Evolutionary conservation across 805 yeast genomes (phyloP).

Genomic region (Ogataea degrootiae): DNA sequence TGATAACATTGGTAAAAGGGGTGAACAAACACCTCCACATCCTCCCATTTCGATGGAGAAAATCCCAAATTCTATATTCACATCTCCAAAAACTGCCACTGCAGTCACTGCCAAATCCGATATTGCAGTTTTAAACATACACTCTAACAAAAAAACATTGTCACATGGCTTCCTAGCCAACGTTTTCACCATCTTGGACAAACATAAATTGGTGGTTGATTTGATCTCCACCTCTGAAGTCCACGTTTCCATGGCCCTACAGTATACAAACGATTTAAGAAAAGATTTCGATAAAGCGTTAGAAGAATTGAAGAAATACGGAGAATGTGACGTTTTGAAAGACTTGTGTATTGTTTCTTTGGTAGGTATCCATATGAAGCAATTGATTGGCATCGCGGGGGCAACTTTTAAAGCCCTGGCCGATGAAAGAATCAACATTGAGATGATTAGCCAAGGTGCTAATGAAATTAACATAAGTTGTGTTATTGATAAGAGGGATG

Average conservation of each 20-base stretch:
- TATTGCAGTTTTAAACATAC: slow-evolving; percentile 87
- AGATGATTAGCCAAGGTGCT: slow-evolving; percentile 98
- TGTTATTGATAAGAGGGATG: slow-evolving; percentile 80
- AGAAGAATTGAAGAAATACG: slow-evolving; percentile 72
- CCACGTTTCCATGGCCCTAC: slow-evolving; percentile 97
- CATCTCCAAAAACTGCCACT: slow-evolving; percentile 69
- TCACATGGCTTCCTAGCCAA: slow-evolving; percentile 94
- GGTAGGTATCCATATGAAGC: slow-evolving; percentile 97
- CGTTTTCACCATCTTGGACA: slow-evolving; percentile 82
- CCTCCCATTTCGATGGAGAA: slow-evolving; percentile 76
- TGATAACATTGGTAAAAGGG: slow-evolving; percentile 77
- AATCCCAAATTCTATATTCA: slow-evolving; percentile 34
- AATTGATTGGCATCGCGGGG: slow-evolving; percentile 94
- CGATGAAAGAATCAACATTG: slow-evolving; percentile 86
- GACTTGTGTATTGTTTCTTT: slow-evolving; percentile 88
- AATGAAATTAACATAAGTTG: slow-evolving; percentile 96
- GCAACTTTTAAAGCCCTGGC: slow-evolving; percentile 94
- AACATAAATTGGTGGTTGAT: slow-evolving; percentile 83
- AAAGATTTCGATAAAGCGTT: slow-evolving; percentile 65
- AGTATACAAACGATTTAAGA: slow-evolving; percentile 59
- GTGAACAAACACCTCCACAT: slow-evolving; percentile 90
- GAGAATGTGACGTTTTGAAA: slow-evolving; percentile 83
- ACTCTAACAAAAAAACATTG: slow-evolving; percentile 86
- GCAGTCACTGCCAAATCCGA: slow-evolving; percentile 95
- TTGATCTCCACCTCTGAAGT: slow-evolving; percentile 96